Percentiles rank a stretch among this genome's conserved stretches.
These are phyloP conservation scores for Adansonia gregorii DNA, from an alignment of 441 rosid species.

Conservation along the genomic window DNA sequence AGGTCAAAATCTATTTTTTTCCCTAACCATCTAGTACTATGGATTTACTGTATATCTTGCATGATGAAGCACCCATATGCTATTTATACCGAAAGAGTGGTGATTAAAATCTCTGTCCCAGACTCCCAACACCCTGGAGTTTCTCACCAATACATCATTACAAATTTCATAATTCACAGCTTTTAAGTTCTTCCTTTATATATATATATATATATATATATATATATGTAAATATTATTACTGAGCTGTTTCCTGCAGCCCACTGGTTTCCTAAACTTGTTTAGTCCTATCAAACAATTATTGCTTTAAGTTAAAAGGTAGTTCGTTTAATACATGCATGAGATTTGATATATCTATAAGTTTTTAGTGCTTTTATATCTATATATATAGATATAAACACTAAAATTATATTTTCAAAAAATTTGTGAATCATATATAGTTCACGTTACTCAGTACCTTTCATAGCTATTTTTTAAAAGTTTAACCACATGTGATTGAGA, in stretches of 20 bases:
- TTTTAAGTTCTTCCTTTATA: background rate
- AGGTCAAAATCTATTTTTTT: background rate
- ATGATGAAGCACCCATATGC: background rate
- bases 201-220: background rate
- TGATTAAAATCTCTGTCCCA: background rate
- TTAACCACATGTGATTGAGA: too few relatives aligned
- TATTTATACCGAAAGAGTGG: constrained; percentile 19
- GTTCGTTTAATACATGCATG: too few relatives aligned
- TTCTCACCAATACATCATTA: constrained; percentile 15
- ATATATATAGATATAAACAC: background rate
- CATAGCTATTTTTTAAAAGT: too few relatives aligned
- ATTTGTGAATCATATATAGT: background rate
- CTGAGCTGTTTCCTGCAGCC: too few relatives aligned
- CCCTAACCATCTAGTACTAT: background rate
- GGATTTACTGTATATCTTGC: background rate
- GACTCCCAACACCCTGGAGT: constrained; percentile 10
- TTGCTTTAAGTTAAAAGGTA: background rate
- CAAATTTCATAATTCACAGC: background rate
- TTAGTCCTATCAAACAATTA: background rate
- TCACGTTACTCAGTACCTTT: background rate
- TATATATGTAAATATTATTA: background rate
- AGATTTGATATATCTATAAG: background rate
- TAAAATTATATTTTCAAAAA: background rate
- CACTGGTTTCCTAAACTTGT: background rate
- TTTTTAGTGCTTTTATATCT: too few relatives aligned